These are phyloP conservation scores for Alternaria sp. DNA, from an alignment of 2,329 filamentous ascomycete species.

Conservation along the genomic window DNA sequence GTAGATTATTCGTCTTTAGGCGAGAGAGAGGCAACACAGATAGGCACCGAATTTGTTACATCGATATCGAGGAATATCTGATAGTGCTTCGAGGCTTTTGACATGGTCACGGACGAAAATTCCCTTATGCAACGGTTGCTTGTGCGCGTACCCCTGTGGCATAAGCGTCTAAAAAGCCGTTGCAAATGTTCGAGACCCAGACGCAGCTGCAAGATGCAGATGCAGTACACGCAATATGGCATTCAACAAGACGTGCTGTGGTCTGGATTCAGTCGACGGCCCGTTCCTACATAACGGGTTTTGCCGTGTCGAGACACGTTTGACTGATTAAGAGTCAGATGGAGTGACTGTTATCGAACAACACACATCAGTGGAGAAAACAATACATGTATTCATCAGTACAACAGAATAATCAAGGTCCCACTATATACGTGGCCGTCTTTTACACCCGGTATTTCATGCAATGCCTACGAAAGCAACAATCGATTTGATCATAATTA, in stretches of 20 bases:
- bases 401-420: constrained; percentile 15
- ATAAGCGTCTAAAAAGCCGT: constrained; percentile 10
- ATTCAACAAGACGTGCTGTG: constrained; percentile 18
- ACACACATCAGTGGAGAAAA: constrained; percentile 21
- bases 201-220: constrained; percentile 16
- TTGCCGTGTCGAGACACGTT: constrained; percentile 17
- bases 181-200: constrained; percentile 17
- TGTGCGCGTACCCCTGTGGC: constrained; percentile 13
- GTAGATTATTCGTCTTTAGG: constrained; percentile 4
- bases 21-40: not conserved
- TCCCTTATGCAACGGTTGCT: constrained; percentile 12
- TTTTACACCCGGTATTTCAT: constrained; percentile 9
- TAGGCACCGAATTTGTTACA: not conserved
- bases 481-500: constrained; percentile 7
- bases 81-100: not conserved
- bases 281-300: constrained; percentile 16
- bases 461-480: constrained; percentile 9
- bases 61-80: not conserved
- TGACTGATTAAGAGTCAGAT: constrained; percentile 12
- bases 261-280: constrained; percentile 14
- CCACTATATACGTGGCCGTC: constrained; percentile 20
- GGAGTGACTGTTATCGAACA: constrained; percentile 18
- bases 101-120: not conserved
- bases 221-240: constrained; percentile 16
- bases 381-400: constrained; percentile 15